Percentiles rank a stretch among this genome's conserved stretches.
phyloP scores from a whole-genome alignment of 208 protist genomes.

The Trypanosoma theileri region DNA sequence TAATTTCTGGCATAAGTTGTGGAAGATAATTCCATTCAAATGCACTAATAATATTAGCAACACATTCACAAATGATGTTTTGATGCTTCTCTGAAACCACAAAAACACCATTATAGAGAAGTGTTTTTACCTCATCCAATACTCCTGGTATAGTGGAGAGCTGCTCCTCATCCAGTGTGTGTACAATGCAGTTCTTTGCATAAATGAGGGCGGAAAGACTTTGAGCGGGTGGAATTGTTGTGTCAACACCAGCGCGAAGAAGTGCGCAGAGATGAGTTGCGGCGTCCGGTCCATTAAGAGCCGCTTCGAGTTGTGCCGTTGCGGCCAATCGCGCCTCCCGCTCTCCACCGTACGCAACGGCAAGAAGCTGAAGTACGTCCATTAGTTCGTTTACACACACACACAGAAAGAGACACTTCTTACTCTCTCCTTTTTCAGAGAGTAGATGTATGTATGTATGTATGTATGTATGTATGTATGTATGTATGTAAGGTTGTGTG shows the following conservation, averaged over 20 bases:
- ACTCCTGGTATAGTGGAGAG: conserved; percentile 34
- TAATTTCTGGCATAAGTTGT: conserved; percentile 60
- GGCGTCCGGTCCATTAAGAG: conserved; percentile 44
- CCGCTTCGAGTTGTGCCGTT: conserved; percentile 59
- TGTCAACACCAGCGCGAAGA: conserved; percentile 54
- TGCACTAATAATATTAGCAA: conserved; percentile 60
- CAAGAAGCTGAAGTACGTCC: conserved; percentile 68
- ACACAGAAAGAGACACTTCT: no score
- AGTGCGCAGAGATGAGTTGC: conserved; percentile 61
- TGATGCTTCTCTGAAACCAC: conserved; percentile 56
- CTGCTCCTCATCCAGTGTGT: conserved; percentile 57
- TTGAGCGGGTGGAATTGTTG: conserved; percentile 48
- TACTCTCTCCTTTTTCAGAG: no score
- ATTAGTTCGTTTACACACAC: conserved; percentile 24
- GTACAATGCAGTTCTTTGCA: conserved; percentile 79
- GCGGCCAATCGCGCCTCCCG: conserved; percentile 72
- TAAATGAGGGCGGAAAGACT: conserved; percentile 81
- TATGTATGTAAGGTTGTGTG: no score
- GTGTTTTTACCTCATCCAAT: conserved; percentile 57
- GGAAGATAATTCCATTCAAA: conserved; percentile 84
- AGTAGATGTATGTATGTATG: neutral
- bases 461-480: no score
- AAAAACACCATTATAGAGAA: conserved; percentile 67
- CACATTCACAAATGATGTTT: conserved; percentile 58
- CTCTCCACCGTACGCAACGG: conserved; percentile 71